Evolutionary conservation across 345 rosid genomes (phyloP).

Genomic region (Gossypium australe): DNA sequence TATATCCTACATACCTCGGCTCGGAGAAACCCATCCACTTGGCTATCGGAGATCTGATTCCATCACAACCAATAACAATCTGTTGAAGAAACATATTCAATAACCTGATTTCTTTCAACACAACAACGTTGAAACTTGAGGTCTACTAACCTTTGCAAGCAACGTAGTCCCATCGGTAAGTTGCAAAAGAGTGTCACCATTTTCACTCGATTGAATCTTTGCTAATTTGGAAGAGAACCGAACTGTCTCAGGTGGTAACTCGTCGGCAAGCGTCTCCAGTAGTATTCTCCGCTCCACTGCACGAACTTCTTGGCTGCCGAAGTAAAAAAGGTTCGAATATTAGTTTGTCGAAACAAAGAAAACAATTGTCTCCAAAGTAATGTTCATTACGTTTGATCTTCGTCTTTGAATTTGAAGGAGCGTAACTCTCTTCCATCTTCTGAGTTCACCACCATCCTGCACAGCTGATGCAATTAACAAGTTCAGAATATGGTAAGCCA

Average conservation of each 20-base stretch:
- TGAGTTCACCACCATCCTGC: constrained; percentile 86
- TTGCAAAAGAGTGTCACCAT: constrained; percentile 50
- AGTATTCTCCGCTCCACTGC: constrained; percentile 86
- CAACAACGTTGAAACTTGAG: not conserved
- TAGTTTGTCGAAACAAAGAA: not conserved
- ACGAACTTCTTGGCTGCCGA: constrained; percentile 82
- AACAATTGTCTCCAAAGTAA: not conserved
- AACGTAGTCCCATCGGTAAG: constrained; percentile 55
- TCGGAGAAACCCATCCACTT: constrained; percentile 90
- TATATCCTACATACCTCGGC: constrained; percentile 72
- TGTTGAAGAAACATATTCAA: constrained; percentile 28
- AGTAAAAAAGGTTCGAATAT: not conserved
- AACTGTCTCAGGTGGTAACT: constrained; percentile 58
- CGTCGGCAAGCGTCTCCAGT: constrained; percentile 66
- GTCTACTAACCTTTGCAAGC: constrained; percentile 48
- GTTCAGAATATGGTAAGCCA: constrained; percentile 25
- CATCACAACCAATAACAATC: constrained; percentile 91
- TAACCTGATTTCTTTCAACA: not conserved
- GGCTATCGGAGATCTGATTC: constrained; percentile 68
- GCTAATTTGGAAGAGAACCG: constrained; percentile 64
- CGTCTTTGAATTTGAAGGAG: constrained; percentile 81
- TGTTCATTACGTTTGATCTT: constrained; percentile 56
- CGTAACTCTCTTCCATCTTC: constrained; percentile 84
- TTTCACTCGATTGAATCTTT: constrained; percentile 37
- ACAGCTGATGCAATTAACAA: constrained; percentile 58